phyloP scores from a whole-genome alignment of 768 basidiomycete species.

The Paxillus rubicundulus region DNA sequence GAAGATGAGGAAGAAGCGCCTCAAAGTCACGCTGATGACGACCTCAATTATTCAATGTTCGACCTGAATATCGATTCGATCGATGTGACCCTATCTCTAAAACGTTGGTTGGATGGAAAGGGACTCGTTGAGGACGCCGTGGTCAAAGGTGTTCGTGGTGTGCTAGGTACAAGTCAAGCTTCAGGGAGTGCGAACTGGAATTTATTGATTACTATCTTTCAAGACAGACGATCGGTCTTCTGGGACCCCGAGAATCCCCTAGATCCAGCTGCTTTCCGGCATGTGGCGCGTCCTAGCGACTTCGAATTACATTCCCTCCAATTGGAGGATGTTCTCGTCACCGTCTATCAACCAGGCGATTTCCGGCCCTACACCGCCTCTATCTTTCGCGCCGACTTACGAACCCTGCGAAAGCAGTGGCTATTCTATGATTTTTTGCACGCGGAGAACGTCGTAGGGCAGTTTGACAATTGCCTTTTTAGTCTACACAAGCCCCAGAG shows the following conservation, averaged over 20 bases:
- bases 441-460: constrained; percentile 94
- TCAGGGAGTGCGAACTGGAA: background rate
- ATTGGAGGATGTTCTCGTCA: constrained; percentile 90
- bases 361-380: constrained; percentile 92
- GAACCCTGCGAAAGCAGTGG: constrained; percentile 86
- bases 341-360: constrained; percentile 88
- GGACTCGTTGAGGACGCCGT: constrained; percentile 89
- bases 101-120: constrained; percentile 94
- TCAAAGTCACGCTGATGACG: constrained; percentile 43
- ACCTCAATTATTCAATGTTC: constrained; percentile 83
- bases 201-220: background rate
- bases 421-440: constrained; percentile 88
- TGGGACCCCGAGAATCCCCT: constrained; percentile 84
- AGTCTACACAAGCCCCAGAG: constrained; percentile 96
- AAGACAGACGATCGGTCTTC: constrained; percentile 83
- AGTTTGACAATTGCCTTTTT: constrained; percentile 96
- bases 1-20: constrained; percentile 55
- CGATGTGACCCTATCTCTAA: constrained; percentile 89
- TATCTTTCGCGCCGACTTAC: constrained; percentile 90
- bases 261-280: constrained; percentile 80
- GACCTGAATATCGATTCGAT: constrained; percentile 93
- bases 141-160: constrained; percentile 90
- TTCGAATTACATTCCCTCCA: constrained; percentile 89
- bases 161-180: constrained; percentile 60
- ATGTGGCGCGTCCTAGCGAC: constrained; percentile 70